Evolutionary conservation across 441 rosid species (phyloP).

Genomic region (Hypseocharis bilobata): DNA sequence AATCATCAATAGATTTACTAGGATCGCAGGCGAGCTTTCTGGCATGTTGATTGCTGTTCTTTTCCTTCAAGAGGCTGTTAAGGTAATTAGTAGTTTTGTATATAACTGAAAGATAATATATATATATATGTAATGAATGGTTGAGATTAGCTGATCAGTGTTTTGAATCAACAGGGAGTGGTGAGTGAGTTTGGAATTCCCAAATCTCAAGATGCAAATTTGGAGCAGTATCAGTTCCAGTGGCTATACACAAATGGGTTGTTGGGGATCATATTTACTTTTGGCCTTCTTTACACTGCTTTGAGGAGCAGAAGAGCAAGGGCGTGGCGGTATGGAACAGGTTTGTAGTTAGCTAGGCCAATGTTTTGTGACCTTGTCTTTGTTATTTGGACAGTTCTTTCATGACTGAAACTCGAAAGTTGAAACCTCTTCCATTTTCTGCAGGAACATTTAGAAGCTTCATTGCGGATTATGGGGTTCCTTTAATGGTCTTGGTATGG

Average conservation of each 20-base stretch:
- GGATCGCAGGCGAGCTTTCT: constrained; percentile 82
- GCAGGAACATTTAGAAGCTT: constrained; percentile 66
- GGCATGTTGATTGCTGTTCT: constrained; percentile 79
- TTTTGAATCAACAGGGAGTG: constrained; percentile 48
- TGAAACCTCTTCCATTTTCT: no score
- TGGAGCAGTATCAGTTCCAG: constrained; percentile 49
- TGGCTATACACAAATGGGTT: constrained; percentile 75
- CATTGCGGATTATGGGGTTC: constrained; percentile 73
- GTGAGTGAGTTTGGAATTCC: constrained; percentile 56
- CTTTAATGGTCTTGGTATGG: constrained; percentile 67
- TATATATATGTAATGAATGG: no score
- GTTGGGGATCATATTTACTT: constrained; percentile 58
- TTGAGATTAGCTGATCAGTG: no score
- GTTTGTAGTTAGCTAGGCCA: no score
- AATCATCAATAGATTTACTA: constrained; percentile 57
- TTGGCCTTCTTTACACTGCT: constrained; percentile 53
- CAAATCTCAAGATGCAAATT: constrained; percentile 35
- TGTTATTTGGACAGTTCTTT: no score
- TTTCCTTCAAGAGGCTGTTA: constrained; percentile 77
- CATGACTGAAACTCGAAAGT: no score
- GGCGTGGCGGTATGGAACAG: constrained; percentile 69
- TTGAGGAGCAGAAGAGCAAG: constrained; percentile 62
- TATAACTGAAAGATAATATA: no score
- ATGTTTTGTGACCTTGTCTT: no score
- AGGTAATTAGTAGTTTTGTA: no score